phyloP scores from a whole-genome alignment of 495 filamentous ascomycete species.

The Acidomyces sp. region DNA sequence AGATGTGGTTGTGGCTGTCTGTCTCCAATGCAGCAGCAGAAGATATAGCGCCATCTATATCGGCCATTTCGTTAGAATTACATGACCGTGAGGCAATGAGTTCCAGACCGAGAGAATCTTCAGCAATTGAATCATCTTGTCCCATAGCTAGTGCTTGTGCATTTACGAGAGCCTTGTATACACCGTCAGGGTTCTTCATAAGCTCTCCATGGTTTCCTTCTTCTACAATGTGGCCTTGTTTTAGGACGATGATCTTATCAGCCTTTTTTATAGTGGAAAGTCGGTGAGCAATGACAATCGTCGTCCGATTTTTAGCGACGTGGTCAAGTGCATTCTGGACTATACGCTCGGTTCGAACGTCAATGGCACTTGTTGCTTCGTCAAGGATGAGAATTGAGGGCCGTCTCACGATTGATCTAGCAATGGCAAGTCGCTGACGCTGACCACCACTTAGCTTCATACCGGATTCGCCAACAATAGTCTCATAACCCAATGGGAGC shows the following conservation, averaged over 20 bases:
- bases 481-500: constrained; percentile 22
- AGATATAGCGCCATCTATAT: too few relatives aligned
- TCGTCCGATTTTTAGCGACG: constrained; percentile 19
- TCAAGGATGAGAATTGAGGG: constrained; percentile 23
- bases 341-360: constrained; percentile 19
- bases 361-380: constrained; percentile 26
- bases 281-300: constrained; percentile 24
- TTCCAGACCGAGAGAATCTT: too few relatives aligned
- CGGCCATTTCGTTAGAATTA: too few relatives aligned
- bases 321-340: constrained; percentile 23
- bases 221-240: constrained; percentile 21
- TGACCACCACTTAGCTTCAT: constrained; percentile 21
- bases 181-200: constrained; percentile 16
- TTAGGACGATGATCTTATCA: constrained; percentile 25
- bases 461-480: constrained; percentile 21
- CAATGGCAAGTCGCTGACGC: constrained; percentile 24
- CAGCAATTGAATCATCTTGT: too few relatives aligned
- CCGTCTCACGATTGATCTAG: constrained; percentile 22
- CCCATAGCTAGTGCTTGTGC: constrained; percentile 17
- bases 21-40: too few relatives aligned
- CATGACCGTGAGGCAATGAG: too few relatives aligned
- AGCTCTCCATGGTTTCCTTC: constrained; percentile 22
- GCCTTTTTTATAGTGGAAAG: constrained; percentile 23
- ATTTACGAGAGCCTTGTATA: constrained; percentile 20
- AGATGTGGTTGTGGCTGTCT: too few relatives aligned